phyloP scores from a whole-genome alignment of 495 filamentous ascomycete genomes.

The Penicillium roqueforti region DNA sequence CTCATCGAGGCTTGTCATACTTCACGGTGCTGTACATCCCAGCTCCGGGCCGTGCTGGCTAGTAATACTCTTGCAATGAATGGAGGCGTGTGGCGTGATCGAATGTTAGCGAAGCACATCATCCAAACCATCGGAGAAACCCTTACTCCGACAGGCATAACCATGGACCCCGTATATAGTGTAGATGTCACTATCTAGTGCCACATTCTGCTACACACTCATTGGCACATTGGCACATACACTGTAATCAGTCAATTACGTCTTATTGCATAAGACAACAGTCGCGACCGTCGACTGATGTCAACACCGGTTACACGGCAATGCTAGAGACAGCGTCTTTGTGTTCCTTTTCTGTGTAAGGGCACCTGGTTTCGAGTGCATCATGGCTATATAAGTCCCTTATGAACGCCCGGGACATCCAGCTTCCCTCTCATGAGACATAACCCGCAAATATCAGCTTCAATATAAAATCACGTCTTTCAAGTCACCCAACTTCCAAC shows the following conservation, averaged over 20 bases:
- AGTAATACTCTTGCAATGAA: not conserved
- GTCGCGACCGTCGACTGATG: not conserved
- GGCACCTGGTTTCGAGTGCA: not conserved
- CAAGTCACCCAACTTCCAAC: constrained; percentile 7
- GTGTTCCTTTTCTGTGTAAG: not conserved
- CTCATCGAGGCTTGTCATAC: not conserved
- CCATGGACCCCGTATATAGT: not conserved
- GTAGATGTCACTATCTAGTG: not conserved
- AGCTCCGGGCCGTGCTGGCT: not conserved
- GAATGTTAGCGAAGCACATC: not conserved
- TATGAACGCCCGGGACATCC: not conserved
- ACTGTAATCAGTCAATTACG: not conserved
- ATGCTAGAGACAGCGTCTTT: not conserved
- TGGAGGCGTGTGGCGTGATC: not conserved
- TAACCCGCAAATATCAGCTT: not conserved
- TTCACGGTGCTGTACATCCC: not conserved
- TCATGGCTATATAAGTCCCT: not conserved
- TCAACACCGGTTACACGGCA: not conserved
- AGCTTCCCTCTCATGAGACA: not conserved
- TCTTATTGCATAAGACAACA: not conserved
- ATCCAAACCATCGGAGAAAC: not conserved
- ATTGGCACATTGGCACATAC: not conserved
- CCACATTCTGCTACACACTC: not conserved
- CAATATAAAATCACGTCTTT: not conserved
- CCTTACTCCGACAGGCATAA: not conserved